Base-by-base conservation (phyloP, 2,329 filamentous ascomycete genomes). In the Penicillium occitanis region DNA sequence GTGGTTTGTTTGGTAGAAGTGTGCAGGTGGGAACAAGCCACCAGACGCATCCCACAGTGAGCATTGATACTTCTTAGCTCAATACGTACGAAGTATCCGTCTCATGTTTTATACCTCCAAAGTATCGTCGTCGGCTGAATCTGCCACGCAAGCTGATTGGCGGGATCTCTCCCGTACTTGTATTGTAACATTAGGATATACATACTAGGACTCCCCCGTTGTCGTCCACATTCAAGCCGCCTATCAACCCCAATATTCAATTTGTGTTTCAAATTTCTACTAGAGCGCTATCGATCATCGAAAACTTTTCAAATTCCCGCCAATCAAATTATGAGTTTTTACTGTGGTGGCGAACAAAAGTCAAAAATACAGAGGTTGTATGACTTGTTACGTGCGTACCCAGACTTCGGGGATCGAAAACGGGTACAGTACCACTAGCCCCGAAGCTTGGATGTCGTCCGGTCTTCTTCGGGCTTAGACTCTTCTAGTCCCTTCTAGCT, bases 381-480 rank as follows among this genome's bases (percentile, higher is more conserved):
- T 37, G n/a, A 37, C 10, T 25, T 55, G 1, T 11, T 37, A 22
- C 30, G 17, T 22, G n/a, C 10, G 30, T 37, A 14, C 4, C 33
- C 33, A 57, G 40, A 25, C 53, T 22, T 40, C 33, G 33, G n/a
- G n/a, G 53, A 57, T 57, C 33, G 53, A 57, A 37, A 37, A 65
- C 28, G 53, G 55, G 11, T 62, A 58, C 64, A 66, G 61, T 62
- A 60, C 64, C 64, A 63, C 50, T 66, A 66, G 64, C 37, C 35
- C 50, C 59, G 59, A 66, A 66, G 64, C 64, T 65, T 44, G 44
- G 58, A 61, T 44, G 37, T 61, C 42, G 22, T 46, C 25, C 19
- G 10, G 25, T 25, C 25, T 25, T 25, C 25, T 25, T 25, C 8
- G 57, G 57, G 37, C 19, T 51, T 55, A 55, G 30, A 35, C n/a